Conservation (phyloP, 352 stramenopile species). For the Globisporangium recalcitrans region DNA sequence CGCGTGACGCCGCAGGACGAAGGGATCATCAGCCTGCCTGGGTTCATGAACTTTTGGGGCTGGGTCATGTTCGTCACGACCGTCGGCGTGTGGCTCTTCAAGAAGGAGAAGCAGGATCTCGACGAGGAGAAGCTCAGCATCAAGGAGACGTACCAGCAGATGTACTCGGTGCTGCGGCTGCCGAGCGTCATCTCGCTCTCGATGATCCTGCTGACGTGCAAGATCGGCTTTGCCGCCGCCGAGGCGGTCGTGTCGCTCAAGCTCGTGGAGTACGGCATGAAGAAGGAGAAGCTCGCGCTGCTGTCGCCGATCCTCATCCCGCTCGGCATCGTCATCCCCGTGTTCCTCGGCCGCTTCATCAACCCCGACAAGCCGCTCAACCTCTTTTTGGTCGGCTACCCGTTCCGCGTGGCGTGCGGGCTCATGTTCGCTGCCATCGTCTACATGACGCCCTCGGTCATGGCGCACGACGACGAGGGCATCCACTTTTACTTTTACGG, state of each 20-base stretch:
- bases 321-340: slow-evolving; percentile 83
- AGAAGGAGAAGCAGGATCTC: slow-evolving; percentile 74
- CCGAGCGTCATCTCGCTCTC: slow-evolving; percentile 83
- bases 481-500: slow-evolving; percentile 77
- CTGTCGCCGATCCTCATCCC: slow-evolving; percentile 85
- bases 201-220: slow-evolving; percentile 88
- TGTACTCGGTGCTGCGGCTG: slow-evolving; percentile 83
- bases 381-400: slow-evolving; percentile 80
- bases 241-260: slow-evolving; percentile 92
- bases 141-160: slow-evolving; percentile 86
- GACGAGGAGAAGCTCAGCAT: slow-evolving; percentile 75
- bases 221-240: slow-evolving; percentile 89
- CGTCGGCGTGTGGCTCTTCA: slow-evolving; percentile 89
- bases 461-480: slow-evolving; percentile 73
- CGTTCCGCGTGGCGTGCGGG: slow-evolving; percentile 76
- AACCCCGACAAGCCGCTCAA: slow-evolving; percentile 64
- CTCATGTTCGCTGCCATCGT: slow-evolving; percentile 81
- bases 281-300: slow-evolving; percentile 90
- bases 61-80: slow-evolving; percentile 92
- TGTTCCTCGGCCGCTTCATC: slow-evolving; percentile 75
- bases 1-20: slow-evolving; percentile 49
- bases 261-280: slow-evolving; percentile 86
- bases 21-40: slow-evolving; percentile 80
- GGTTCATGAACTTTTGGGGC: slow-evolving; percentile 93
- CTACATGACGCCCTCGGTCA: slow-evolving; percentile 72